Percentiles rank a stretch among this genome's conserved stretches.
phyloP scores from a whole-genome alignment of 2,329 filamentous ascomycete genomes.

The Fusarium ambrosium region DNA sequence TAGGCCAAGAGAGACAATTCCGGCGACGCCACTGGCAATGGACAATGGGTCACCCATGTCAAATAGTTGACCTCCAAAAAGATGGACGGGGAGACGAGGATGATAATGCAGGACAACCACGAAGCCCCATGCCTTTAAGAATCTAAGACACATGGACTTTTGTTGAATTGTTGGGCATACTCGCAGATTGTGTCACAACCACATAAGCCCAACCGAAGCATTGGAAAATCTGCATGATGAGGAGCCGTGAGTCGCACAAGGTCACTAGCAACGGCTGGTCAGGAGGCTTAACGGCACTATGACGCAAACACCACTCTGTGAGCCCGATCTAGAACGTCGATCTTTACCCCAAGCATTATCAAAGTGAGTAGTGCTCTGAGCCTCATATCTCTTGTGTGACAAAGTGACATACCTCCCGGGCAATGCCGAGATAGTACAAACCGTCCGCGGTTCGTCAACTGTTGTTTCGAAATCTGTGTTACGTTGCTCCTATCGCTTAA shows the following conservation, averaged over 20 bases:
- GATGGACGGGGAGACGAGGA: background rate
- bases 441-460: background rate
- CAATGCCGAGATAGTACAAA: too few species aligned
- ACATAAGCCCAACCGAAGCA: background rate
- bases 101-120: background rate
- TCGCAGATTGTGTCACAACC: background rate
- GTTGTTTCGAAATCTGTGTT: background rate
- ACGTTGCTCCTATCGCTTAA: background rate
- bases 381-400: background rate
- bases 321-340: background rate
- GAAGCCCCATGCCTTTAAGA: background rate
- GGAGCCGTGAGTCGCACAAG: background rate
- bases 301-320: background rate
- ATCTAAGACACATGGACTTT: background rate
- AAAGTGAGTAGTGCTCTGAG: background rate
- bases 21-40: background rate
- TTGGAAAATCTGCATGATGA: background rate
- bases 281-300: background rate
- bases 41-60: constrained; percentile 4
- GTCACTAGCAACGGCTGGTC: background rate
- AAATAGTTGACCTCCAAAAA: background rate
- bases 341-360: background rate
- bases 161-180: background rate
- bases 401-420: background rate
- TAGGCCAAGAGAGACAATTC: background rate